Percentiles rank a stretch among this genome's conserved stretches.
These are phyloP conservation scores for Pyrrhoderma noxium DNA, from an alignment of 1,284 basidiomycete species.

Conservation along the genomic window DNA sequence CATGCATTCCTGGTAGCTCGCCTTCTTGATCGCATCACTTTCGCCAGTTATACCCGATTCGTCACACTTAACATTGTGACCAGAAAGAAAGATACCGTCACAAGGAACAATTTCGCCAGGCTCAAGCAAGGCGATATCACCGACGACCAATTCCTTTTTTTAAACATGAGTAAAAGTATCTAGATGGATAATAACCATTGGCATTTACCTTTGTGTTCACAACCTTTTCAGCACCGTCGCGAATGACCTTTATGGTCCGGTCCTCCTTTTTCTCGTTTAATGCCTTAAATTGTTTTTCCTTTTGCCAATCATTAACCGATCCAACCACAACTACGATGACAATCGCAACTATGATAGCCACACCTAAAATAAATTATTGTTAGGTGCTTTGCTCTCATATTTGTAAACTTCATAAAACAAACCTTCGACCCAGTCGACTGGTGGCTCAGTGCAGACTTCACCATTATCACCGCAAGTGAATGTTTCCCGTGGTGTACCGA, in stretches of 20 bases:
- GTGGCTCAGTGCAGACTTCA: conserved; percentile 40
- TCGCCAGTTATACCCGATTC: conserved; percentile 97
- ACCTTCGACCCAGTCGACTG: conserved; percentile 96
- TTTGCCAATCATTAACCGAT: conserved; percentile 92
- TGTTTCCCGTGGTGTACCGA: conserved; percentile 59
- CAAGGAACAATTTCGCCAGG: conserved; percentile 95
- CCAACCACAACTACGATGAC: conserved; percentile 83
- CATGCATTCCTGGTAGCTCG: conserved; percentile 73
- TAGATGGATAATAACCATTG: conserved; percentile 18
- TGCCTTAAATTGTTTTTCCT: conserved; percentile 90
- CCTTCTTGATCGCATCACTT: conserved; percentile 90
- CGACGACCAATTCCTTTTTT: conserved; percentile 89
- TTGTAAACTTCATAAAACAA: neutral
- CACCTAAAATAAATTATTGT: conserved; percentile 24
- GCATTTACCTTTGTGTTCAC: conserved; percentile 74
- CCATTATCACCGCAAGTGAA: conserved; percentile 33
- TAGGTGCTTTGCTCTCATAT: neutral
- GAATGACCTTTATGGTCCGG: conserved; percentile 86
- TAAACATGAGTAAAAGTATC: too few species aligned
- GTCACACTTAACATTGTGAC: conserved; percentile 94
- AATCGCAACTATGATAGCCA: conserved; percentile 91
- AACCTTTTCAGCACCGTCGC: conserved; percentile 72
- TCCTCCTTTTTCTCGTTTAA: conserved; percentile 97
- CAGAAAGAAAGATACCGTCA: conserved; percentile 89
- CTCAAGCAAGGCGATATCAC: conserved; percentile 87